Evolutionary conservation across 2,329 filamentous ascomycete species (phyloP), one percentile per base, ranked within the genome.

Genomic region (Calonectria fujianensis): DNA sequence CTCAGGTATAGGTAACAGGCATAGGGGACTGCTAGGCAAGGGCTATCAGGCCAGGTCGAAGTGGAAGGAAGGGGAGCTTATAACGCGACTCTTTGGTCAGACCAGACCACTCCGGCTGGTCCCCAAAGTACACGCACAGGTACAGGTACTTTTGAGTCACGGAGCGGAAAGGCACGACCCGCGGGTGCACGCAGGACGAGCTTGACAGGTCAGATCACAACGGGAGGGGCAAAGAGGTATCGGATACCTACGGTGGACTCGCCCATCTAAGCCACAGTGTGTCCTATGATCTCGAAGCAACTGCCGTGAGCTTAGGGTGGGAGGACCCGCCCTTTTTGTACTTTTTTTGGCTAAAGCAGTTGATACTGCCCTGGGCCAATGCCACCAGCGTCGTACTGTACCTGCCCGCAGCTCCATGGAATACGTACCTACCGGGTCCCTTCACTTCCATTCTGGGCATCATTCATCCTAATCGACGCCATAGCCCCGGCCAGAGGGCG

Each of bases 311-410:
- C 74, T 75, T 74, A 77, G 74, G 57, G 80, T 78, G 81, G 81
- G 81, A 80, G 74, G 76, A 78, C 80, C 80, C 80, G 79, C 80
- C 81, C 81, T 80, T 82, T 82, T 82, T 82, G 81, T 82, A 82
- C 79, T 81, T 80, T 80, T 80, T 71, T 71, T 67, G 71, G 59
- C 41, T 70, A 54, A 72, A 63, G 51, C 50, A 27, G 37, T 29
- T 63, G 57, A 64, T 48, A 27, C 54, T 71, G 39, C 61, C 41
- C 45, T 41, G 59, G 41, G 37, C 16, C 50, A 29, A n/a, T 48
- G 29, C 35, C 35, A 48, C 45, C 45, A 48, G 45, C 45, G 45
- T 48, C 45, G 45, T 24, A 18, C 37, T 41, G 35, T 27, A 27
- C 37, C 20, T 41, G 35, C 57, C 57, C 57, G 57, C 35, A 63